Evolutionary conservation across 331 rosid genomes (phyloP).

Genomic region (Spiraea crenata): DNA sequence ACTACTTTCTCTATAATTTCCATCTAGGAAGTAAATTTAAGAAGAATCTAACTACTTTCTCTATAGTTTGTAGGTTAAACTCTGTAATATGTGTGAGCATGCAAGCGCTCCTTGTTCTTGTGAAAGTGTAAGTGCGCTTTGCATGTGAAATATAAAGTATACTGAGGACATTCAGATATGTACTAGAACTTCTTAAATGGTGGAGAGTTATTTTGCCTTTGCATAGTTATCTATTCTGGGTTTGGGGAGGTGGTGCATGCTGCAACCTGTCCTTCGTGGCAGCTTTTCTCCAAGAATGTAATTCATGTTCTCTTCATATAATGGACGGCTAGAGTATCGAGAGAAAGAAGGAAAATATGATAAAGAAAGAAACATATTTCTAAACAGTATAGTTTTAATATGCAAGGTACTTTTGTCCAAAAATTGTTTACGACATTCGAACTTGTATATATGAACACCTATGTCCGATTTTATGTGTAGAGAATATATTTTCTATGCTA

Average conservation of each 20-base stretch:
- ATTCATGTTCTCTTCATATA: not conserved
- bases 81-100: not conserved
- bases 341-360: not conserved
- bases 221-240: not conserved
- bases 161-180: not conserved
- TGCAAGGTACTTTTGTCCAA: not conserved
- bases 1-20: not conserved
- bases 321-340: not conserved
- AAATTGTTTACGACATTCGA: not conserved
- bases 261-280: not conserved
- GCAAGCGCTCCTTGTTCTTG: not conserved
- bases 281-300: not conserved
- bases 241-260: not conserved
- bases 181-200: not conserved
- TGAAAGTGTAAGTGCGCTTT: not conserved
- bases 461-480: constrained; percentile 1
- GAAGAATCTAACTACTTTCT: not conserved
- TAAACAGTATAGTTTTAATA: not conserved
- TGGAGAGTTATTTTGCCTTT: not conserved
- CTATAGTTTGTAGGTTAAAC: not conserved
- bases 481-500: not conserved
- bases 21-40: not conserved
- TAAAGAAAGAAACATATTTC: not conserved
- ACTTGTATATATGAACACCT: not conserved
- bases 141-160: not conserved